These are phyloP conservation scores for Backusella sp. DNA, from an alignment of 192 early-diverging fungal species.

Conservation along the genomic window DNA sequence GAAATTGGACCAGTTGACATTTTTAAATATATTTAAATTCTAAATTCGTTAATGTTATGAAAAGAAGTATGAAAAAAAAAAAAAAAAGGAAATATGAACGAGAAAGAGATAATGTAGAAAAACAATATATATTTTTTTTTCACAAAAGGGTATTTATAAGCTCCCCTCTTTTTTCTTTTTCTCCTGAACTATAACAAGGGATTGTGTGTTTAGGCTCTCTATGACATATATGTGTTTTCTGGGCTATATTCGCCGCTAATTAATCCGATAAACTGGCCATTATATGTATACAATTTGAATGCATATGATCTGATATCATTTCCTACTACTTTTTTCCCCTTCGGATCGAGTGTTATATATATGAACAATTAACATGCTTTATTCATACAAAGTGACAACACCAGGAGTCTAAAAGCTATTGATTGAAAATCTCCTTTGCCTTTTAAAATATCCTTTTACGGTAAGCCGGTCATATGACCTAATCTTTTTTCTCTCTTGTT, in stretches of 20 bases:
- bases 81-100: no score
- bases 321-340: background rate
- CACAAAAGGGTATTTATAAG: background rate
- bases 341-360: background rate
- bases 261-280: background rate
- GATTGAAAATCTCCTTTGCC: slow-evolving; percentile 3
- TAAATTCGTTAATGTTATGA: background rate
- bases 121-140: background rate
- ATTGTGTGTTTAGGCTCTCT: background rate
- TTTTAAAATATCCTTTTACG: background rate
- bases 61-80: no score
- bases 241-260: background rate
- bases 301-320: background rate
- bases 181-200: background rate
- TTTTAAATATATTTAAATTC: background rate
- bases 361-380: background rate
- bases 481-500: background rate
- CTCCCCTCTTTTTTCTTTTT: background rate
- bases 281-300: background rate
- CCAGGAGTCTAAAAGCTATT: background rate
- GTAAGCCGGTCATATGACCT: background rate
- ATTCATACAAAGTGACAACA: background rate
- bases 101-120: background rate
- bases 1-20: background rate
- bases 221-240: background rate